Evolutionary conservation across 2,329 filamentous ascomycete genomes (phyloP).

Genomic region (Pseudocercospora macadamiae): DNA sequence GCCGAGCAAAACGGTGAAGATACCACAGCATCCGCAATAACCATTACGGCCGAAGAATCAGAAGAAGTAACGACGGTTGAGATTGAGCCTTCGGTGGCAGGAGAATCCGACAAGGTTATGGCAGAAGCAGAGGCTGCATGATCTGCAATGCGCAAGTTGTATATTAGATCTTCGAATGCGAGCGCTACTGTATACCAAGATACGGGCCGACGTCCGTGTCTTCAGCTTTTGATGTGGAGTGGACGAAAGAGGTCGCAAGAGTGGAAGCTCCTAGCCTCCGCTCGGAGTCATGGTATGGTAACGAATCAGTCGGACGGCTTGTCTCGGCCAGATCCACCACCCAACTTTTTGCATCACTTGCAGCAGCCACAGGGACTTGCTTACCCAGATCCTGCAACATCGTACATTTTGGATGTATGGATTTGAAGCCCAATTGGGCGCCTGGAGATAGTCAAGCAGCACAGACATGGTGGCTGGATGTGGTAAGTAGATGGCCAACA

Average conservation of each 20-base stretch:
- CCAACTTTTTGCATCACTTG: constrained; percentile 1
- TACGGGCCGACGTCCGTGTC: neutral
- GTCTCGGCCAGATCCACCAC: neutral
- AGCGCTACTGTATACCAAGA: constrained; percentile 3
- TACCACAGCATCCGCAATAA: constrained; percentile 5
- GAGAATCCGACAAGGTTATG: constrained; percentile 14
- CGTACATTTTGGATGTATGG: no score
- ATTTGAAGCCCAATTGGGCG: neutral
- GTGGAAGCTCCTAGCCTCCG: neutral
- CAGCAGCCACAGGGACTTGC: constrained; percentile 4
- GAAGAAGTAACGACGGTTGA: constrained; percentile 12
- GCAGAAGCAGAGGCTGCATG: constrained; percentile 13
- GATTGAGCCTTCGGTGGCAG: constrained; percentile 3
- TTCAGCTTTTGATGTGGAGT: neutral
- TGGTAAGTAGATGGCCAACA: neutral
- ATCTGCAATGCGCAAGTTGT: constrained; percentile 9
- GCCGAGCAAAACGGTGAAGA: constrained; percentile 24
- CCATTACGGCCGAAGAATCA: constrained; percentile 12
- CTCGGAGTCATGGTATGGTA: constrained; percentile 2
- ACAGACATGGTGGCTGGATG: constrained; percentile 1
- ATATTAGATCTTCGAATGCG: neutral
- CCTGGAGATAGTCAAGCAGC: neutral
- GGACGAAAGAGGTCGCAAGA: neutral
- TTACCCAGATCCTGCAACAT: neutral
- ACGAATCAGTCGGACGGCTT: constrained; percentile 5